phyloP scores from a whole-genome alignment of 352 stramenopile genomes.

The Globisporangium barbulae region DNA sequence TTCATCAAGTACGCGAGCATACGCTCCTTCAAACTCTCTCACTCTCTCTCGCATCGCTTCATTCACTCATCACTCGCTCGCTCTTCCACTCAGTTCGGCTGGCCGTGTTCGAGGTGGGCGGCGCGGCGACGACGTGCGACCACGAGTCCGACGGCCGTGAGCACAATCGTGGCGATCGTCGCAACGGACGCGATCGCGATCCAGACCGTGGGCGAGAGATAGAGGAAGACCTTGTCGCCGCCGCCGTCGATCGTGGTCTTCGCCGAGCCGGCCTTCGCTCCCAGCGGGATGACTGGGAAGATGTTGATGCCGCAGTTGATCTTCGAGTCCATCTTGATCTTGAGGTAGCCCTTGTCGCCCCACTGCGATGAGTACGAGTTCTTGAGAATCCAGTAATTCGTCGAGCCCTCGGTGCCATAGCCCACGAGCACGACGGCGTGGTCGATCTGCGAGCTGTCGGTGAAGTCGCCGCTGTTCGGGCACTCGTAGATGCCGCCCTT shows the following conservation, averaged over 20 bases:
- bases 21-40: background rate
- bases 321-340: conserved; percentile 61
- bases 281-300: conserved; percentile 63
- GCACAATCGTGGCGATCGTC: conserved; percentile 14
- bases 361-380: conserved; percentile 78
- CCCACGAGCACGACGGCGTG: conserved; percentile 75
- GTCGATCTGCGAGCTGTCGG: conserved; percentile 54
- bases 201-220: conserved; percentile 30
- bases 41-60: background rate
- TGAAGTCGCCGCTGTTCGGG: conserved; percentile 68
- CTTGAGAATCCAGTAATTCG: conserved; percentile 78
- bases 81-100: background rate
- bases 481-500: conserved; percentile 73
- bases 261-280: conserved; percentile 38
- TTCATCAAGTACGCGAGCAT: conserved; percentile 1
- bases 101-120: conserved; percentile 3
- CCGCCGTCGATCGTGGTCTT: conserved; percentile 53
- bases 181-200: conserved; percentile 27
- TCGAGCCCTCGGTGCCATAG: conserved; percentile 43
- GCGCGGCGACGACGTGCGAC: conserved; percentile 19
- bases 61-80: background rate
- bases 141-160: conserved; percentile 31
- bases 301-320: conserved; percentile 79
- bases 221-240: conserved; percentile 34
- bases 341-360: conserved; percentile 67